Evolutionary conservation across 176 grass and related monocot genomes (phyloP), one percentile per base, ranked within the genome.

Genomic region (Triticum urartu): DNA sequence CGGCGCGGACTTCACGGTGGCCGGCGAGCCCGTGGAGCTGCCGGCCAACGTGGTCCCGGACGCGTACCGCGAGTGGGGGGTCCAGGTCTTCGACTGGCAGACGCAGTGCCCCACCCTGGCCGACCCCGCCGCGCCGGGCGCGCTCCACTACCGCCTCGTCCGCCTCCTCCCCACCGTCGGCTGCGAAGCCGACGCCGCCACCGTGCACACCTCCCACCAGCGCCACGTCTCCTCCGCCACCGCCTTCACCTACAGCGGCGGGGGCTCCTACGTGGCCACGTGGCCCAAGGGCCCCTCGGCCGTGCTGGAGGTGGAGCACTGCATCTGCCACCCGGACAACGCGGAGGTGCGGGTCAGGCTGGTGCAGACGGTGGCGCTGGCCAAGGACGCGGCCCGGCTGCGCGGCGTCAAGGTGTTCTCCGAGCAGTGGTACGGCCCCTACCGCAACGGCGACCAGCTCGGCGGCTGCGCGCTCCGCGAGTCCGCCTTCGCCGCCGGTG

Each of bases 111-210:
- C 97, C 0, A 95, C 94, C 8, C 92, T 98, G 7, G 97, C 94
- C 60, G 85, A 90, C 75, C 91, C 91, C 12, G 48, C 80, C 1
- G 60, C 59, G 10, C 81, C 81, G 15, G 20, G 82, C 72, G 73
- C 90, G 20, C 86, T 98, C 21, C 91, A 86, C 77, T 98, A 94
- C 90, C 83, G 91, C 60, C 85, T 94, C 34, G 89, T 94, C 63
- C 94, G 88, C 78, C 89, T 98, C 5, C 86, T 95, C 78, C 97
- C 94, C 26, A 98, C 97, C 30, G 97, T 92, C 4, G 97, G 97
- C 54, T 95, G 97, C 73, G 97, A 98, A 85, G 97, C 97, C 52
- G 97, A 95, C 89, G 97, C 97, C 67, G 94, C 95, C 81, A 91
- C 91, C 67, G 90, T 91, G 83, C 86, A 98, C 89, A 91, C 93